These are phyloP conservation scores for Saccharomycopsis guyanensis DNA, from an alignment of 805 yeast species.

Conservation along the genomic window DNA sequence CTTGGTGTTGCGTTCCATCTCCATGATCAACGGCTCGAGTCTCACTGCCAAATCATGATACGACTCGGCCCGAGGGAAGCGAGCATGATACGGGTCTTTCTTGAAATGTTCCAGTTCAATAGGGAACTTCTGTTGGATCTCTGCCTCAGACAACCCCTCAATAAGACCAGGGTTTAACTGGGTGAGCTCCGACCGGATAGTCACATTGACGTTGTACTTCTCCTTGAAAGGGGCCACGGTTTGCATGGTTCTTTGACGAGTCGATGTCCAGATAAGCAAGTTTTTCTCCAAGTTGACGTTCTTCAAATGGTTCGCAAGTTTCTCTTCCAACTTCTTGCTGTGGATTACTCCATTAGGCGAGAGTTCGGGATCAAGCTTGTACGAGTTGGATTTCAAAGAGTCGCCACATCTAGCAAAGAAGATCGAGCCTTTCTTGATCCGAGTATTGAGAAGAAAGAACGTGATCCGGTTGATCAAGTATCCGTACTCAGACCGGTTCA, in stretches of 20 bases:
- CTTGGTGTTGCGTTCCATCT: conserved; percentile 86
- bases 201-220: conserved; percentile 48
- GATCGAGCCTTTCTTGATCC: conserved; percentile 83
- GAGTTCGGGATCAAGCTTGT: conserved; percentile 73
- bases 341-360: conserved; percentile 66
- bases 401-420: conserved; percentile 81
- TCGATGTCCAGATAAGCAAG: conserved; percentile 91
- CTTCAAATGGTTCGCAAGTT: conserved; percentile 38
- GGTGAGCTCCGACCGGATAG: conserved; percentile 75
- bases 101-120: conserved; percentile 57
- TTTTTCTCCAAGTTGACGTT: conserved; percentile 18
- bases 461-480: conserved; percentile 87
- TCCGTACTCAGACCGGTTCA: conserved; percentile 78
- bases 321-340: conserved; percentile 53
- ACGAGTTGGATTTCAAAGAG: conserved; percentile 44
- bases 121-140: conserved; percentile 55
- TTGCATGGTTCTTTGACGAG: conserved; percentile 74
- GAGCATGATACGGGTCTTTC: conserved; percentile 84
- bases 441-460: conserved; percentile 83
- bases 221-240: conserved; percentile 64
- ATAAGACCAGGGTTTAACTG: conserved; percentile 87
- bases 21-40: conserved; percentile 86
- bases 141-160: conserved; percentile 57
- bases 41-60: conserved; percentile 94
- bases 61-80: conserved; percentile 88